A percentile compares a stretch with the other conserved stretches of the same genome.
These are phyloP conservation scores for Setaria italica DNA, from an alignment of 202 grass and related monocot genomes.

Conservation along the genomic window DNA sequence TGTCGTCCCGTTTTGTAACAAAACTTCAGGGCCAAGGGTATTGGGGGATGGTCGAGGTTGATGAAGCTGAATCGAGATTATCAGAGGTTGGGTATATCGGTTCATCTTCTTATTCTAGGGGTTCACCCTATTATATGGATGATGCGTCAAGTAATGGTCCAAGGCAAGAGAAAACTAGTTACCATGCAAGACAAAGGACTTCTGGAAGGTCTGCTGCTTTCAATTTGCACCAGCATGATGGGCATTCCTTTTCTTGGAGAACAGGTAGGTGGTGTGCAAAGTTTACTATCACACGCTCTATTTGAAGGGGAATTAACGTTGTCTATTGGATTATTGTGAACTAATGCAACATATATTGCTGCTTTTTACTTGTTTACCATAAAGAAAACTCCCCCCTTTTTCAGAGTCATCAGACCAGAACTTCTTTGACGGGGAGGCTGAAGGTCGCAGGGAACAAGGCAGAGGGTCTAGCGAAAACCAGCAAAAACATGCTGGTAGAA, in stretches of 20 bases:
- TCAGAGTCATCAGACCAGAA: constrained; percentile 91
- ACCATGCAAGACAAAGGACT: constrained; percentile 44
- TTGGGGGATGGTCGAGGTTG: constrained; percentile 39
- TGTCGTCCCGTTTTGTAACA: constrained; percentile 2
- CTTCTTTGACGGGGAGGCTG: constrained; percentile 58
- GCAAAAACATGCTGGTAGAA: constrained; percentile 33
- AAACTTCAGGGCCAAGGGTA: constrained; percentile 46
- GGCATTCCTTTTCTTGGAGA: constrained; percentile 33
- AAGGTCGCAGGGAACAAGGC: constrained; percentile 41
- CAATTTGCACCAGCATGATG: constrained; percentile 22
- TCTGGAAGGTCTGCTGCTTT: constrained; percentile 40
- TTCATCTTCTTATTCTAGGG: constrained; percentile 35
- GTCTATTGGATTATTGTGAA: background rate
- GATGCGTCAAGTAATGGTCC: constrained; percentile 44
- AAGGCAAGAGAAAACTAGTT: constrained; percentile 36
- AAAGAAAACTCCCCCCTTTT: constrained; percentile 46
- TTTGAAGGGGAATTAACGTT: background rate
- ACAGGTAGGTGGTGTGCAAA: constrained; percentile 21
- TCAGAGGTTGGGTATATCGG: constrained; percentile 20
- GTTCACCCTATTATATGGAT: constrained; percentile 12
- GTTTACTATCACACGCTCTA: too few species aligned
- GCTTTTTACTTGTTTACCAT: background rate
- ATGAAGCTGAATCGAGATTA: constrained; percentile 43
- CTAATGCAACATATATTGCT: background rate
- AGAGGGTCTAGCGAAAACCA: constrained; percentile 43